A percentile compares a stretch with the other conserved stretches of the same genome.
Evolutionary conservation across 75 land plant genomes (phyloP).

Genomic region (Pinus albicaulis): DNA sequence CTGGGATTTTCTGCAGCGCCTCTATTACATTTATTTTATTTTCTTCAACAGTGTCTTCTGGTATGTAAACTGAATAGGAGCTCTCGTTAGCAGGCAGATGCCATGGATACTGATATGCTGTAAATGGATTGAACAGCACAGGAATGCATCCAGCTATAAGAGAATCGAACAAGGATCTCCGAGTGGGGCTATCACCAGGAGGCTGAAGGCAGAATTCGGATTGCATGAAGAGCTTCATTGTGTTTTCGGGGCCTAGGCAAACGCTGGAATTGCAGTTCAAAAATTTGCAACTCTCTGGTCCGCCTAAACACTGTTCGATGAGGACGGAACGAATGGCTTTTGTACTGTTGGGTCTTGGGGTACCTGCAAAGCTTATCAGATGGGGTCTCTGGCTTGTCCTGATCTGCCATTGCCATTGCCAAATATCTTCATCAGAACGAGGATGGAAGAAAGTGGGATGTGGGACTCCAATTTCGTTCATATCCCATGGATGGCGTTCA

Average conservation of each 20-base stretch:
- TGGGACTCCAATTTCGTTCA: conserved; percentile 65
- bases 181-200: conserved; percentile 60
- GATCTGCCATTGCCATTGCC: conserved; percentile 30
- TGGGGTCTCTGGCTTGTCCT: conserved; percentile 3
- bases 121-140: conserved; percentile 45
- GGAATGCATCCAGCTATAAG: conserved; percentile 68
- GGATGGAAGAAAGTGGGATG: conserved; percentile 80
- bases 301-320: conserved; percentile 44
- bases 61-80: neutral
- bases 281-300: conserved; percentile 25
- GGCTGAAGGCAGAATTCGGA: conserved; percentile 75
- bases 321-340: conserved; percentile 42
- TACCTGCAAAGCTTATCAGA: conserved; percentile 57
- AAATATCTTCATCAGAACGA: conserved; percentile 41
- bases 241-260: conserved; percentile 34
- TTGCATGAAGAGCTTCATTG: conserved; percentile 37
- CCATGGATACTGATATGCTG: conserved; percentile 19
- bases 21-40: conserved; percentile 36
- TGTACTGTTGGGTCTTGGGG: conserved; percentile 28
- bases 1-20: conserved; percentile 19
- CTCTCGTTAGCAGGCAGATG: conserved; percentile 5
- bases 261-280: conserved; percentile 14
- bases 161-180: conserved; percentile 62
- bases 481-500: conserved; percentile 76
- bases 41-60: conserved; percentile 30